These are phyloP conservation scores for Lentinula edodes DNA, from an alignment of 768 basidiomycete genomes.

Conservation along the genomic window DNA sequence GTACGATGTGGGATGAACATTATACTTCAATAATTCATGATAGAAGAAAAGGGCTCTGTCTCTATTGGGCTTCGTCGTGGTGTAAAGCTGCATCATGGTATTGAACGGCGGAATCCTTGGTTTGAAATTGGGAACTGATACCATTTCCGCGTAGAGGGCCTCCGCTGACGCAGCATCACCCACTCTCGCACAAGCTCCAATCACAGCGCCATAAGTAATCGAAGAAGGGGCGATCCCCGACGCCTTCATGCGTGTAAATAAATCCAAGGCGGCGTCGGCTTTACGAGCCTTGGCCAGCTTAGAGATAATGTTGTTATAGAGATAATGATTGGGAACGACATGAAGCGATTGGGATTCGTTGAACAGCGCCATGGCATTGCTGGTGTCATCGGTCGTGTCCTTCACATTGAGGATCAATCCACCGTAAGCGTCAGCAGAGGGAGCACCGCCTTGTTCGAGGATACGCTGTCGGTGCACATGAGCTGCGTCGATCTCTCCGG, in stretches of 20 bases:
- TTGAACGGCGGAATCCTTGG: constrained; percentile 95
- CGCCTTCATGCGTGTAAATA: constrained; percentile 86
- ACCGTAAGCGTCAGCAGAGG: constrained; percentile 88
- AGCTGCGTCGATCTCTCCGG: constrained; percentile 73
- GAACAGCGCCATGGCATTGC: constrained; percentile 81
- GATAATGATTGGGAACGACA: constrained; percentile 75
- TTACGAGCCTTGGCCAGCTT: constrained; percentile 93
- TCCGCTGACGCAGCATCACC: constrained; percentile 84
- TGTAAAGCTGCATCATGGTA: constrained; percentile 97
- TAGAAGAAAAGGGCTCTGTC: constrained; percentile 73
- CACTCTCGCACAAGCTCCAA: constrained; percentile 89
- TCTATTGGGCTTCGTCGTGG: constrained; percentile 84
- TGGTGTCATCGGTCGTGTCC: constrained; percentile 94
- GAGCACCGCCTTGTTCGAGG: constrained; percentile 68
- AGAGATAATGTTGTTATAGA: constrained; percentile 97
- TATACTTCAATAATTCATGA: constrained; percentile 51
- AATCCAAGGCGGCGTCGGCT: constrained; percentile 79
- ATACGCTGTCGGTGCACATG: constrained; percentile 78
- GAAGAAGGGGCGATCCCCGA: constrained; percentile 59
- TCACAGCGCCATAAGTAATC: constrained; percentile 93
- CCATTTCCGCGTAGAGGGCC: constrained; percentile 84
- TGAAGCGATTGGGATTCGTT: constrained; percentile 66
- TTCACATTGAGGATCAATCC: constrained; percentile 82
- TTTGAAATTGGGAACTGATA: constrained; percentile 61
- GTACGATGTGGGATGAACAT: constrained; percentile 75